These are phyloP conservation scores for Chamaecrista fasciculata DNA, from an alignment of 306 rosid genomes.

Conservation along the genomic window DNA sequence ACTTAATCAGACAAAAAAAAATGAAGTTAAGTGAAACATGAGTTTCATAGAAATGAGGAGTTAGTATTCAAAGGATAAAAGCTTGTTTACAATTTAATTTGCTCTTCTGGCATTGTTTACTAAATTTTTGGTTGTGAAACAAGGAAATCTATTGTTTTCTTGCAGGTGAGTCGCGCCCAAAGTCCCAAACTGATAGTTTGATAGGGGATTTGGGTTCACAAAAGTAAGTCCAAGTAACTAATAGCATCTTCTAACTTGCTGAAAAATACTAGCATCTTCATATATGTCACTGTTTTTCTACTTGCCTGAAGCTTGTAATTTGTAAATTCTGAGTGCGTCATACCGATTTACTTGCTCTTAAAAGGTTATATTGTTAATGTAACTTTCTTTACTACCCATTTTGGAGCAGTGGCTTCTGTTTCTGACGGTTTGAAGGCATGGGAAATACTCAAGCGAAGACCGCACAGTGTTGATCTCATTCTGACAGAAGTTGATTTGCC, in stretches of 20 bases:
- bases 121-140: neutral
- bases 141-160: neutral
- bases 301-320: slow-evolving; percentile 21
- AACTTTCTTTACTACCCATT: slow-evolving; percentile 22
- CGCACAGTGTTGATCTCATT: slow-evolving; percentile 69
- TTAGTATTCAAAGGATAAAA: neutral
- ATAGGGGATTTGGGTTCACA: slow-evolving; percentile 19
- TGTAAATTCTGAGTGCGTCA: neutral
- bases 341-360: neutral
- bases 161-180: slow-evolving; percentile 11
- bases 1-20: neutral
- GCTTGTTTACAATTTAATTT: neutral
- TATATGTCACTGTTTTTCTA: neutral
- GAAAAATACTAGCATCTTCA: no score
- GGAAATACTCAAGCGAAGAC: slow-evolving; percentile 84
- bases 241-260: no score
- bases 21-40: neutral
- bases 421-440: slow-evolving; percentile 94
- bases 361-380: slow-evolving; percentile 20
- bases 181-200: slow-evolving; percentile 19
- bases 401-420: slow-evolving; percentile 83
- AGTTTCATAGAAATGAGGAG: neutral
- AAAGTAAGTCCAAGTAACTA: neutral
- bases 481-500: slow-evolving; percentile 95
- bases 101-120: neutral